phyloP scores from a whole-genome alignment of 352 stramenopile species.

The Globisporangium carolinianum region DNA sequence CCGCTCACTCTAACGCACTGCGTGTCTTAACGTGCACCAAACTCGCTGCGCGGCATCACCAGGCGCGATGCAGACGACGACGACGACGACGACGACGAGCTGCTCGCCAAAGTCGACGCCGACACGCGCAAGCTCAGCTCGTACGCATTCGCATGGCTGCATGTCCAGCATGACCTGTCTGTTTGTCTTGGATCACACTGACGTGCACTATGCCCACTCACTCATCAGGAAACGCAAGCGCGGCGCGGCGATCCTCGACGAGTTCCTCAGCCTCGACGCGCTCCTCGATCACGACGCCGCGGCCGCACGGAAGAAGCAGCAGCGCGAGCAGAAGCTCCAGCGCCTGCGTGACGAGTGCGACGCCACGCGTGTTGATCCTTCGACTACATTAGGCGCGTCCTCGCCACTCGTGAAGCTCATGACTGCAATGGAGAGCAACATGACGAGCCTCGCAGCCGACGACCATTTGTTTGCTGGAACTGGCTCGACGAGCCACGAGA shows the following conservation, averaged over 20 bases:
- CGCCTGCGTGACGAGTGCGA: constrained; percentile 48
- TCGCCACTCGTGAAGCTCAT: constrained; percentile 55
- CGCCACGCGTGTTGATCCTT: constrained; percentile 9
- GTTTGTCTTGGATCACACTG: not conserved
- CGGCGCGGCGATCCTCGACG: constrained; percentile 31
- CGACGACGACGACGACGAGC: constrained; percentile 21
- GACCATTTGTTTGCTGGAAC: constrained; percentile 41
- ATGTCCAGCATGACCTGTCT: not conserved
- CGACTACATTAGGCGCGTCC: constrained; percentile 6
- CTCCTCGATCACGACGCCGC: constrained; percentile 54
- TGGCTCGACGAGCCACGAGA: constrained; percentile 38
- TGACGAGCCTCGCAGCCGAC: constrained; percentile 61
- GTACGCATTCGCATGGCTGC: not conserved
- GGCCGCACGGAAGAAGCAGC: constrained; percentile 52
- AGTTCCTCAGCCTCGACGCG: constrained; percentile 74
- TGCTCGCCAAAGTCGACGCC: constrained; percentile 35
- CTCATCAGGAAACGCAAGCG: constrained; percentile 21
- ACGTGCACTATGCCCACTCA: not conserved
- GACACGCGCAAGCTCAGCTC: constrained; percentile 31
- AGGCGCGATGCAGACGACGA: constrained; percentile 4
- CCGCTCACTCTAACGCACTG: not conserved
- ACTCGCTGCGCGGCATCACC: not conserved
- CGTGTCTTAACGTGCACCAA: not conserved
- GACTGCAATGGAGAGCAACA: constrained; percentile 62
- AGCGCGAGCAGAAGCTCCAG: constrained; percentile 46